Evolutionary conservation across 2,329 filamentous ascomycete genomes (phyloP).

Genomic region (Penicillium sp.): DNA sequence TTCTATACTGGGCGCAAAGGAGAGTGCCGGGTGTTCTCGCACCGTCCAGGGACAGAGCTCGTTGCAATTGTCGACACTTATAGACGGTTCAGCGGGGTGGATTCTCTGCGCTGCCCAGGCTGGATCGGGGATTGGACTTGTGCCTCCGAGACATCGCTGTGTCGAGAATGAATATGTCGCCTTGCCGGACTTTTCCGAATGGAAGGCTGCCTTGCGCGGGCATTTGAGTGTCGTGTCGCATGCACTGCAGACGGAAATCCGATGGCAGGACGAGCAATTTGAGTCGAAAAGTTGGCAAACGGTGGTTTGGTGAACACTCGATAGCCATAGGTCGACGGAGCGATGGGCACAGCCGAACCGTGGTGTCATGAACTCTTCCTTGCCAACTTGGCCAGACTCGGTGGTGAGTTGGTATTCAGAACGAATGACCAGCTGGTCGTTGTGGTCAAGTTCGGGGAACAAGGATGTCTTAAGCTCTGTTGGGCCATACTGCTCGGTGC

Average conservation of each 20-base stretch:
- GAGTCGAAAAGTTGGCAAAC: conserved; percentile 38
- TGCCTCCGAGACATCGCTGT: conserved; percentile 35
- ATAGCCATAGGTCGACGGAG: conserved; percentile 43
- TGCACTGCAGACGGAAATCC: conserved; percentile 39
- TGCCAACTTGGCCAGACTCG: conserved; percentile 36
- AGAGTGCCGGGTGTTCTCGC: conserved; percentile 38
- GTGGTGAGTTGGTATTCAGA: conserved; percentile 42
- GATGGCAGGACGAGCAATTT: conserved; percentile 36
- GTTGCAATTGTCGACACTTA: conserved; percentile 40
- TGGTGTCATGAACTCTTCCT: conserved; percentile 41
- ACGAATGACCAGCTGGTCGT: conserved; percentile 34
- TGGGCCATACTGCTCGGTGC: conserved; percentile 36
- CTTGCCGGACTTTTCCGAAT: conserved; percentile 25
- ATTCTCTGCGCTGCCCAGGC: conserved; percentile 40
- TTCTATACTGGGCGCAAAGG: conserved; percentile 33
- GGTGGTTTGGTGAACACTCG: conserved; percentile 40
- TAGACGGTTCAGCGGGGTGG: conserved; percentile 37
- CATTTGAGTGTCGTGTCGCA: conserved; percentile 38
- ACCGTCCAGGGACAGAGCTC: conserved; percentile 44
- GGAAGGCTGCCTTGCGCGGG: conserved; percentile 35
- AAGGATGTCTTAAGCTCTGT: conserved; percentile 38
- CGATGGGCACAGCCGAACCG: conserved; percentile 44
- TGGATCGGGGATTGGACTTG: conserved; percentile 29
- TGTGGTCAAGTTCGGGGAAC: conserved; percentile 36
- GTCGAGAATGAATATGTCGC: conserved; percentile 41